Conservation (phyloP, 306 rosid species). For the peach (Prunus persica) region DNA sequence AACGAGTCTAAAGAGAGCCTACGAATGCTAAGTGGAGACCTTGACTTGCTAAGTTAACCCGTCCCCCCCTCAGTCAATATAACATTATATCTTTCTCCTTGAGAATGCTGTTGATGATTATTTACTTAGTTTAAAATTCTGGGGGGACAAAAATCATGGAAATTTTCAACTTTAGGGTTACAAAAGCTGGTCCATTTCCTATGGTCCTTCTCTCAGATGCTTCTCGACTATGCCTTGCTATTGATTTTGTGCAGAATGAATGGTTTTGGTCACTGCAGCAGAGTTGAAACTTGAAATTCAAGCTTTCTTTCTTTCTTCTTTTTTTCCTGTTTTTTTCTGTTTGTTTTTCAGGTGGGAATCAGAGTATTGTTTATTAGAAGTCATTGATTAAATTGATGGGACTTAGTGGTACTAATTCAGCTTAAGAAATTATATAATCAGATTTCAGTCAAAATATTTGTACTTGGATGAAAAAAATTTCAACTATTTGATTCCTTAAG, state of each 20-base stretch:
- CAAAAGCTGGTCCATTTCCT: slow-evolving; percentile 4
- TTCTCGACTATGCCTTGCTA: slow-evolving; percentile 18
- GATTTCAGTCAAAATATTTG: slow-evolving; percentile 1
- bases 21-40: no score
- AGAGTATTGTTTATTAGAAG: not conserved
- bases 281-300: not conserved
- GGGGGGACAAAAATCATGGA: slow-evolving; percentile 19
- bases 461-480: not conserved
- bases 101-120: slow-evolving; percentile 23
- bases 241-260: not conserved
- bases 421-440: not conserved
- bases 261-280: not conserved
- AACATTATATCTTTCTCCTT: slow-evolving; percentile 17
- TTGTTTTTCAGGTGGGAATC: not conserved
- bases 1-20: not conserved
- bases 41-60: not conserved
- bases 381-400: slow-evolving; percentile 11
- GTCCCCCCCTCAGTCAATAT: slow-evolving; percentile 7
- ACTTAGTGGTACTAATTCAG: slow-evolving; percentile 1
- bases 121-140: not conserved
- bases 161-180: slow-evolving; percentile 12
- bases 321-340: no score
- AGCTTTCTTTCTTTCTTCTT: not conserved
- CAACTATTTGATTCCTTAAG: not conserved
- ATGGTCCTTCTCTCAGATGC: slow-evolving; percentile 19